A percentile compares a stretch with the other conserved stretches of the same genome.
These are phyloP conservation scores for Kurtzmaniella quercitrusa DNA, from an alignment of 1,139 yeast species.

Conservation along the genomic window DNA sequence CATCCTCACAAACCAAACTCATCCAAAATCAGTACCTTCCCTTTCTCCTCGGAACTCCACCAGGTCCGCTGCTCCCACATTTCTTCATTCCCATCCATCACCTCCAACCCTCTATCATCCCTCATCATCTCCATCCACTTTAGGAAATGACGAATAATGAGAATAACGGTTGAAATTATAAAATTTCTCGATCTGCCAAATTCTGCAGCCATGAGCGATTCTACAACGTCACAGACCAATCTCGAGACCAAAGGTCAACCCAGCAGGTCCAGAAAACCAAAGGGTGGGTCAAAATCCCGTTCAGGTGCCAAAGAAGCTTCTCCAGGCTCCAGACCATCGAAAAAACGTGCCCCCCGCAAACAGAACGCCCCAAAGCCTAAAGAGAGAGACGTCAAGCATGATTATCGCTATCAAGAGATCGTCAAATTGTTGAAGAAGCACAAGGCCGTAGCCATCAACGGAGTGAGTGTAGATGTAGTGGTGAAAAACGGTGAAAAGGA, in stretches of 20 bases:
- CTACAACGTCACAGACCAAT: not conserved
- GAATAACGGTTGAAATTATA: not conserved
- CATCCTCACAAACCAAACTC: no score
- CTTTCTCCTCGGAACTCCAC: no score
- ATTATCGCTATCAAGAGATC: conserved; percentile 19
- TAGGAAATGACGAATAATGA: not conserved
- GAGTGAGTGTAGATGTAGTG: conserved; percentile 19
- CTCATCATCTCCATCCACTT: not conserved
- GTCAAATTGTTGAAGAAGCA: conserved; percentile 24
- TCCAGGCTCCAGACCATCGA: not conserved
- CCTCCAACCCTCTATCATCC: no score
- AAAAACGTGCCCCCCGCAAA: conserved; percentile 2
- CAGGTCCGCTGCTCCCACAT: no score
- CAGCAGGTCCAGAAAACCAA: not conserved
- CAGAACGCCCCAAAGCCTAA: conserved; percentile 1
- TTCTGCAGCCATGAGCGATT: not conserved
- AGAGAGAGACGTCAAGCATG: conserved; percentile 9
- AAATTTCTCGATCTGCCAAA: not conserved
- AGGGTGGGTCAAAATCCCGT: not conserved
- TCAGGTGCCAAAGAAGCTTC: not conserved
- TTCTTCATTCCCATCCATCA: no score
- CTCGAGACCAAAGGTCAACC: not conserved
- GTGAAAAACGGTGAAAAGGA: conserved; percentile 13
- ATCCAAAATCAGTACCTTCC: no score
- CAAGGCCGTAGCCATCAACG: conserved; percentile 33